Evolutionary conservation across 108 stramenopile genomes (phyloP), one percentile per base, ranked within the genome.

Genomic region (Cyclotella kingstonii): DNA sequence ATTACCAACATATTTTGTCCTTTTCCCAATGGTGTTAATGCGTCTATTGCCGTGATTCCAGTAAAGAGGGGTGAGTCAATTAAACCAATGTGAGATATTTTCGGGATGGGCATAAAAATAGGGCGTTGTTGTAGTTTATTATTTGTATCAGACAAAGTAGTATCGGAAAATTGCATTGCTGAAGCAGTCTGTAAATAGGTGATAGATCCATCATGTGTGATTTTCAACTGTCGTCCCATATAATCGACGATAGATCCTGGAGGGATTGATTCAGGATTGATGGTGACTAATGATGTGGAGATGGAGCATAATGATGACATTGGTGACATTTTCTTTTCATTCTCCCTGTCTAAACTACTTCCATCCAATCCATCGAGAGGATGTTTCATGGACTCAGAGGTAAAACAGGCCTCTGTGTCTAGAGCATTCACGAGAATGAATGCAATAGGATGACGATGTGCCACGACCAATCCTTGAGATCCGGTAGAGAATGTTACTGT

Each of bases 1-100:
- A 94, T 73, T 15, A 90, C 59, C 42, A 94, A 79, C 89, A 90
- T 94, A 58, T 94, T 94, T 73, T 94, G 93, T 2, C 93, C 93
- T 52, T 80, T 84, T 27, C 93, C 93, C 59, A 94, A 86, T 3
- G 93, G 93, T 31, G 89, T 85, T 50, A 94, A 52, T 8, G 85
- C 79, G 73, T 94, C 93, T 60, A 94, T 70, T 70, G 87, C 89
- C 31, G 93, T 85, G 10, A 80, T 81, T 8, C 93, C 93, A 8
- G 93, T 91, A 29, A 94, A 59, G 34, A 94, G 23, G 2, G 93
- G 93, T 21, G 72, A 81, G 50, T 94, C 86, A 56, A 94, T 94
- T 27, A 94, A 66, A 30, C 85, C 77, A 76, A 94, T 94, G 39
- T 94, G 87, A 10, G 72, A 67, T 27, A 94, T 84, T 70, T 86